phyloP scores from a whole-genome alignment of 2,329 filamentous ascomycete species.

The Didymella keratinophila region DNA sequence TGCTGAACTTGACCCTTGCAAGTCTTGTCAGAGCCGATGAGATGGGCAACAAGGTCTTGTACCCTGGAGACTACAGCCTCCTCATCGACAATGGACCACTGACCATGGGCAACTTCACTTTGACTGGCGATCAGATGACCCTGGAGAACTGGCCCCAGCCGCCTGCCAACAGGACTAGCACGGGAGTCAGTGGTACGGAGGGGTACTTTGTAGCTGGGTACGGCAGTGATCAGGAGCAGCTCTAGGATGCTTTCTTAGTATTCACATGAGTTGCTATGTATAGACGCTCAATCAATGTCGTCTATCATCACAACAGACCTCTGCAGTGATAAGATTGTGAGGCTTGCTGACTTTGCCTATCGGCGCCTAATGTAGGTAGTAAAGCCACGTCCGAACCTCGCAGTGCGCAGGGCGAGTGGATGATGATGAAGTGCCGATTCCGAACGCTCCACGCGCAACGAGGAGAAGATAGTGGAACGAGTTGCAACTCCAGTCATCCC shows the following conservation, averaged over 20 bases:
- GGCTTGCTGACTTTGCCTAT: not conserved
- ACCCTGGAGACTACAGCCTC: conserved; percentile 60
- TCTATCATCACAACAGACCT: too few species aligned
- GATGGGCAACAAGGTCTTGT: conserved; percentile 61
- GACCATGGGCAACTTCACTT: conserved; percentile 30
- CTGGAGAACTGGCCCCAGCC: conserved; percentile 43
- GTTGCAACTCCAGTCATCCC: not conserved
- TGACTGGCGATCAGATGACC: conserved; percentile 33
- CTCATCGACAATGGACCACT: conserved; percentile 33
- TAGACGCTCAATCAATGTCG: too few species aligned
- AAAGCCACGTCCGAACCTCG: not conserved
- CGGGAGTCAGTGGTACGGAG: conserved; percentile 28
- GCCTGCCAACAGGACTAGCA: conserved; percentile 30
- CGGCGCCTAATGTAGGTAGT: not conserved
- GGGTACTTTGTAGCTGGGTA: conserved; percentile 36
- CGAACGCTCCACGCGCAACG: not conserved
- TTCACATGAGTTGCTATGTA: too few species aligned
- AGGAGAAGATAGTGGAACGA: not conserved
- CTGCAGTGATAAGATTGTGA: not conserved
- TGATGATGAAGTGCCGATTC: not conserved
- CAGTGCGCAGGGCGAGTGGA: not conserved
- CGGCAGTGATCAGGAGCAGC: conserved; percentile 25
- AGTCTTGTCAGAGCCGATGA: conserved; percentile 60
- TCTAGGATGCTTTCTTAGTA: not conserved
- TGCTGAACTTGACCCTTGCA: conserved; percentile 59